phyloP scores from a whole-genome alignment of 345 rosid genomes.

The Sapria himalayana region DNA sequence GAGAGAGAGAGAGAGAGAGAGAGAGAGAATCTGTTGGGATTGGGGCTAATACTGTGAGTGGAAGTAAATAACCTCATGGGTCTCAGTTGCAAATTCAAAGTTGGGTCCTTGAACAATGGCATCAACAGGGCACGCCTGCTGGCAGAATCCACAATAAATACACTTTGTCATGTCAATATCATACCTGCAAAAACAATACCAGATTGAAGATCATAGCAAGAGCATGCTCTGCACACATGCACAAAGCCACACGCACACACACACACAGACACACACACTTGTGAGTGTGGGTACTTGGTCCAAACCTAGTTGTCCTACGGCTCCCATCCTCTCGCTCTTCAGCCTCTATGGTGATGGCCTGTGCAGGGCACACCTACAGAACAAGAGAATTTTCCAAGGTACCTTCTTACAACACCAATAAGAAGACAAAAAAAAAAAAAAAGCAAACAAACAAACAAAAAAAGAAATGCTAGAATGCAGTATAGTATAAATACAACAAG shows the following conservation, averaged over 20 bases:
- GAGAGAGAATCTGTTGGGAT: no score
- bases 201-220: no score
- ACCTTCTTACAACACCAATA: background rate
- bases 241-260: no score
- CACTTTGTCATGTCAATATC: conserved; percentile 97
- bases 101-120: conserved; percentile 97
- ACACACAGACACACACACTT: no score
- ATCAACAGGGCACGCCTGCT: conserved; percentile 98
- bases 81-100: conserved; percentile 90
- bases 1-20: no score
- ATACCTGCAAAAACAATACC: conserved; percentile 41
- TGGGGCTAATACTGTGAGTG: no score
- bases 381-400: conserved; percentile 6
- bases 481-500: background rate
- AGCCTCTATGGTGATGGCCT: conserved; percentile 94
- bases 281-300: no score
- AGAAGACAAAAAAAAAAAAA: conserved; percentile 3
- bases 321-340: conserved; percentile 99
- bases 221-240: no score
- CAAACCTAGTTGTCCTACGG: conserved; percentile 90
- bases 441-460: no score
- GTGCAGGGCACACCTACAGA: conserved; percentile 82
- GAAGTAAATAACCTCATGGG: conserved; percentile 85
- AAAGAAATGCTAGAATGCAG: no score
- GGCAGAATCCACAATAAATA: conserved; percentile 96